A percentile compares a stretch with the other conserved stretches of the same genome.
phyloP scores from a whole-genome alignment of 148 eudicot species.

The Rhododendron henanense region DNA sequence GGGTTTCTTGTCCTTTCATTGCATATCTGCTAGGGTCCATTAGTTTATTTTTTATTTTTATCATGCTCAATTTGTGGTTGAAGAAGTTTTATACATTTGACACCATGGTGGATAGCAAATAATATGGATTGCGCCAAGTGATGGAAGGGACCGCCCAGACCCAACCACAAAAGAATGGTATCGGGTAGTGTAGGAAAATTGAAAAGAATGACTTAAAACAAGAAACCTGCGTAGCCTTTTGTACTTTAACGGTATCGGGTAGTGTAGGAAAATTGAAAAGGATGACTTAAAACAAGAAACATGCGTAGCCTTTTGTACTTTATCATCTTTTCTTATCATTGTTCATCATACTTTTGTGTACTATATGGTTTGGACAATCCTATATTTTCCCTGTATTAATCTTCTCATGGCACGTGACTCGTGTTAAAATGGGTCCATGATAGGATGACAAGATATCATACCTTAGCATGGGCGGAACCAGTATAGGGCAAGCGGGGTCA shows the following conservation, averaged over 20 bases:
- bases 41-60: not conserved
- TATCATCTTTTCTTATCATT: not conserved
- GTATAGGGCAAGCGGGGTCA: no score
- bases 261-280: slow-evolving; percentile 1
- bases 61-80: not conserved
- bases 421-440: not conserved
- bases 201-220: no score
- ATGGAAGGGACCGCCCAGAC: slow-evolving; percentile 97
- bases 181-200: slow-evolving; percentile 39
- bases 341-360: not conserved
- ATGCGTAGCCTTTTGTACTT: not conserved
- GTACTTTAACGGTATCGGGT: not conserved
- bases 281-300: not conserved
- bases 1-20: not conserved
- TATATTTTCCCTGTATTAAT: not conserved
- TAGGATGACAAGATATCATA: not conserved
- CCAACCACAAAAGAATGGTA: slow-evolving; percentile 77
- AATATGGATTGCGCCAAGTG: slow-evolving; percentile 99
- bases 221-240: not conserved
- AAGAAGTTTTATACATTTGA: slow-evolving; percentile 10
- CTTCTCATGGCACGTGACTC: not conserved
- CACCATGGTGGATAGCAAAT: slow-evolving; percentile 79
- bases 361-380: not conserved
- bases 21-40: not conserved
- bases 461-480: no score